A percentile compares a stretch with the other conserved stretches of the same genome.
These are phyloP conservation scores for Gossypium australe DNA, from an alignment of 345 rosid species.

Conservation along the genomic window DNA sequence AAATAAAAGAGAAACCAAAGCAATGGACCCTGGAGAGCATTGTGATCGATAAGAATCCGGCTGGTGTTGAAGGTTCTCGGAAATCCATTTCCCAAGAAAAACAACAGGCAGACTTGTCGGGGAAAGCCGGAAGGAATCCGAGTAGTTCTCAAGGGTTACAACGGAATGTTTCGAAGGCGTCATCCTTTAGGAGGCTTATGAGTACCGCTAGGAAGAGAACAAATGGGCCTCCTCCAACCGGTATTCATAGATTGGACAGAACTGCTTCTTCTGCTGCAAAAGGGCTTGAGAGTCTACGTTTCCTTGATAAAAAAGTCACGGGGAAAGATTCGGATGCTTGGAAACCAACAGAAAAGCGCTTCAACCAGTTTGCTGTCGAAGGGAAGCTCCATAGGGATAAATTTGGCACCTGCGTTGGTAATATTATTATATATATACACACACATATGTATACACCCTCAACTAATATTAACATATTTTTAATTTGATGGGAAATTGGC, in stretches of 20 bases:
- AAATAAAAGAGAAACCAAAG: not conserved
- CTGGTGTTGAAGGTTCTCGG: no score
- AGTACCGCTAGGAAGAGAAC: conserved; percentile 40
- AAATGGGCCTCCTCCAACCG: conserved; percentile 23
- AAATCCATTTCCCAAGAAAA: not conserved
- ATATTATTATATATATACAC: no score
- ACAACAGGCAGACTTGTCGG: not conserved
- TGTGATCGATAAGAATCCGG: not conserved
- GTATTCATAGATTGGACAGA: conserved; percentile 34
- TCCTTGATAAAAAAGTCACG: conserved; percentile 65
- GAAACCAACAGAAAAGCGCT: conserved; percentile 73
- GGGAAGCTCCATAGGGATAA: conserved; percentile 57
- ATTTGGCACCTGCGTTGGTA: conserved; percentile 67
- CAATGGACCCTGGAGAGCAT: not conserved
- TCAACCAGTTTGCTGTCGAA: conserved; percentile 52
- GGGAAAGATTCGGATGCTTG: conserved; percentile 82
- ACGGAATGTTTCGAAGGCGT: conserved; percentile 9
- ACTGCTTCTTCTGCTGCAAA: conserved; percentile 58
- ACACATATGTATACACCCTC: no score
- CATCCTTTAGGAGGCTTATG: conserved; percentile 31
- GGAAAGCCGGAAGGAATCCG: not conserved
- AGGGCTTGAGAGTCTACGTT: conserved; percentile 75
- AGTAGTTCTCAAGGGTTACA: not conserved
- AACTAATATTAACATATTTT: no score
- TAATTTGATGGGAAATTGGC: not conserved